Evolutionary conservation across 805 yeast genomes (phyloP).

Genomic region (Wickerhamiella sorbophila): DNA sequence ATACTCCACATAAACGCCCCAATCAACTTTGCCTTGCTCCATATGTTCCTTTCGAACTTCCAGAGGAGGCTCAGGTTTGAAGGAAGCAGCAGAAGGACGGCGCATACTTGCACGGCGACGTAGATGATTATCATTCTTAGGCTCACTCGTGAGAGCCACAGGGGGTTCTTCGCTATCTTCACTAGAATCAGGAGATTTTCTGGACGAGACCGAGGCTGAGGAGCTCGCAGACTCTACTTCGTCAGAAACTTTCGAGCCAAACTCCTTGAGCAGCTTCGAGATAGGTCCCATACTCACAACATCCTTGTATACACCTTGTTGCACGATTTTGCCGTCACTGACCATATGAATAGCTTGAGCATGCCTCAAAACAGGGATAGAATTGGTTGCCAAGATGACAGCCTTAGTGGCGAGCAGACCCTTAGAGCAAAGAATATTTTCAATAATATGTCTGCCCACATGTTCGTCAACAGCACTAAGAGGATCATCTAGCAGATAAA

Average conservation of each 20-base stretch:
- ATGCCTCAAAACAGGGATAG: slow-evolving; percentile 62
- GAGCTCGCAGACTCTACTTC: not conserved
- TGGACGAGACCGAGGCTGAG: not conserved
- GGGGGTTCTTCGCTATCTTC: not conserved
- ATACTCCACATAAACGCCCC: slow-evolving; percentile 70
- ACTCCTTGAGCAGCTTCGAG: slow-evolving; percentile 12
- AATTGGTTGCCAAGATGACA: slow-evolving; percentile 72
- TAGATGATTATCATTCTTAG: not conserved
- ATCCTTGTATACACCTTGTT: slow-evolving; percentile 24
- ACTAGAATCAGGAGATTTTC: too few relatives aligned
- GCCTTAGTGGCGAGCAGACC: slow-evolving; percentile 68
- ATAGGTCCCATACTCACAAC: slow-evolving; percentile 11
- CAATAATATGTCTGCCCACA: slow-evolving; percentile 69
- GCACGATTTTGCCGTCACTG: slow-evolving; percentile 32
- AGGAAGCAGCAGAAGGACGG: slow-evolving; percentile 52
- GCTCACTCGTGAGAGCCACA: not conserved
- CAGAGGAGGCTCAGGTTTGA: slow-evolving; percentile 22
- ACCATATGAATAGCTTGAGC: slow-evolving; percentile 61
- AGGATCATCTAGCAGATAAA: slow-evolving; percentile 62
- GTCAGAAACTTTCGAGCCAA: slow-evolving; percentile 6
- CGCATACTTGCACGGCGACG: slow-evolving; percentile 26
- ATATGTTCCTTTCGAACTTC: slow-evolving; percentile 47
- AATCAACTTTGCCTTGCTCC: slow-evolving; percentile 87
- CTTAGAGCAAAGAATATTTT: slow-evolving; percentile 60
- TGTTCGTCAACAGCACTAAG: slow-evolving; percentile 77